Evolutionary conservation across 345 rosid genomes (phyloP).

Genomic region (Eucalyptus sp.): DNA sequence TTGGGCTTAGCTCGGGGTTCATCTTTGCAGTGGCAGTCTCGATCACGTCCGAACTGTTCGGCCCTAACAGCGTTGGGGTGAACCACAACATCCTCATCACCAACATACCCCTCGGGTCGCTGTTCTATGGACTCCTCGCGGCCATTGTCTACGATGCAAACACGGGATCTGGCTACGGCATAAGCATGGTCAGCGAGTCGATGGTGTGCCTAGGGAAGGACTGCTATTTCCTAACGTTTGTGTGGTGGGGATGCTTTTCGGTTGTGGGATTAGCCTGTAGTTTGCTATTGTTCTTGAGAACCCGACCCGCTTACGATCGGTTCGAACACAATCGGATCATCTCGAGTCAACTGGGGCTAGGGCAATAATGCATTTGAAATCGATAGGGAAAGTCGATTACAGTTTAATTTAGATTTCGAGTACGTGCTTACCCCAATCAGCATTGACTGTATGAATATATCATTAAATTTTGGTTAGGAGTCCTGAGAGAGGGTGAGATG

Average conservation of each 20-base stretch:
- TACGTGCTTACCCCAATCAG: neutral
- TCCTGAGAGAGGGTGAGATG: neutral
- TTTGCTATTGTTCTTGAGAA: conserved; percentile 54
- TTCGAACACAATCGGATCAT: conserved; percentile 42
- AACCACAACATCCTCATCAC: conserved; percentile 94
- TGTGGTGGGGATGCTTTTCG: conserved; percentile 83
- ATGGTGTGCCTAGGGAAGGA: conserved; percentile 63
- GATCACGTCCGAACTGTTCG: conserved; percentile 84
- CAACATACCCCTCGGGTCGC: conserved; percentile 84
- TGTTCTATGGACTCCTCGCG: conserved; percentile 73
- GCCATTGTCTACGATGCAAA: conserved; percentile 70
- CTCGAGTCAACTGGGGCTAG: neutral
- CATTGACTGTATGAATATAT: neutral
- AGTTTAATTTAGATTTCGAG: neutral
- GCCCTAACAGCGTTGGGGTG: conserved; percentile 83
- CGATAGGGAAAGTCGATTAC: neutral
- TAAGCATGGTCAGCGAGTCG: conserved; percentile 14
- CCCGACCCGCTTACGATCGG: conserved; percentile 65
- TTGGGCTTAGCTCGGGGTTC: conserved; percentile 86
- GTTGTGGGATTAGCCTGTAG: conserved; percentile 51
- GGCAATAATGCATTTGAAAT: neutral
- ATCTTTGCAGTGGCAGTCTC: conserved; percentile 96
- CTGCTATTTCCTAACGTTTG: conserved; percentile 68
- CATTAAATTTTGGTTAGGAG: neutral
- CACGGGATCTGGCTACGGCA: conserved; percentile 1